These are phyloP conservation scores for Paraconiothyrium sp. DNA, from an alignment of 2,329 filamentous ascomycete genomes.

Conservation along the genomic window DNA sequence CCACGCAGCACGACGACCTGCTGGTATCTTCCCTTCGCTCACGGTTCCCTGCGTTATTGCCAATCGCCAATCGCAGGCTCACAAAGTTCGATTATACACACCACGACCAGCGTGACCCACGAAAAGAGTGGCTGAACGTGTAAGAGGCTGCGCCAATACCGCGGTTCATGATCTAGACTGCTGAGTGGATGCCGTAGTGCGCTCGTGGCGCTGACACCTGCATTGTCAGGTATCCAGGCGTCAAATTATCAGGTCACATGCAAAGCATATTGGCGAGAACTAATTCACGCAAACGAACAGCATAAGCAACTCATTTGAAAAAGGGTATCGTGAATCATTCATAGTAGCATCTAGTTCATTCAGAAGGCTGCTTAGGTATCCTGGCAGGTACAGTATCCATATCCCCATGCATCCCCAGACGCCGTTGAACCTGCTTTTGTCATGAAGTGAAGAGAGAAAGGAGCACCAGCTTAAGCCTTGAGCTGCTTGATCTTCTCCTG, in stretches of 20 bases:
- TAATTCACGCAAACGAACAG: neutral
- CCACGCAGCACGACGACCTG: slow-evolving; percentile 4
- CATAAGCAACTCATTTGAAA: neutral
- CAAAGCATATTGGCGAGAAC: neutral
- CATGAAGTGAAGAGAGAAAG: slow-evolving; percentile 35
- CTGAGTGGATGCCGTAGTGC: neutral
- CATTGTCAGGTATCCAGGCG: neutral
- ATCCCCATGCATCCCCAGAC: slow-evolving; percentile 46
- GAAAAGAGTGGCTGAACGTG: neutral
- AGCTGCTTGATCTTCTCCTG: slow-evolving; percentile 92
- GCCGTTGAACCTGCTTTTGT: slow-evolving; percentile 49
- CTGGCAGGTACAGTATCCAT: slow-evolving; percentile 37
- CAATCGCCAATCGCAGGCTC: too few species aligned
- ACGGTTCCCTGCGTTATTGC: neutral
- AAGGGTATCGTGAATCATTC: slow-evolving; percentile 20
- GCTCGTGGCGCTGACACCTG: slow-evolving; percentile 9
- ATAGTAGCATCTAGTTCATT: slow-evolving; percentile 38
- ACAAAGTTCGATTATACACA: neutral
- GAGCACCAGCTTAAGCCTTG: slow-evolving; percentile 55
- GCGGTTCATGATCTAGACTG: neutral
- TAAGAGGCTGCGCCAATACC: neutral
- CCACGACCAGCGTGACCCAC: neutral
- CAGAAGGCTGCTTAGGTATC: slow-evolving; percentile 41
- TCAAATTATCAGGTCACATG: slow-evolving; percentile 1
- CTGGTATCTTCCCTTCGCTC: neutral